These are phyloP conservation scores for Cercospora zeina DNA, from an alignment of 2,329 filamentous ascomycete species.

Conservation along the genomic window DNA sequence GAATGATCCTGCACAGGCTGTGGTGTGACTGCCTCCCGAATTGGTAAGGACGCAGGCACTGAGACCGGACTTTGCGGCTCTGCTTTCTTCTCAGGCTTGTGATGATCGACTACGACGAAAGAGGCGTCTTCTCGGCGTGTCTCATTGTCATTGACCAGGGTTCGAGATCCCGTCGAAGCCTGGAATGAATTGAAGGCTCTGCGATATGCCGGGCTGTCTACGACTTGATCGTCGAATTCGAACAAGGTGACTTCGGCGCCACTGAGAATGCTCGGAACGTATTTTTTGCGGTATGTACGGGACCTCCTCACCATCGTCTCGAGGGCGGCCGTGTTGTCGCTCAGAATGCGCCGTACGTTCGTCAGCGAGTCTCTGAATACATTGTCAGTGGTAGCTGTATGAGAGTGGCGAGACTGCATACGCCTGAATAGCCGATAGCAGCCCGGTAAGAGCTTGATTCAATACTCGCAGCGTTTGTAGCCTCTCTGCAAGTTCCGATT, in stretches of 20 bases:
- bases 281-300: not conserved
- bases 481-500: not conserved
- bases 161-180: not conserved
- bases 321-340: not conserved
- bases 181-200: not conserved
- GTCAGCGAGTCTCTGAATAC: not conserved
- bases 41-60: not conserved
- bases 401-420: not conserved
- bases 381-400: not conserved
- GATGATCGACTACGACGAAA: not conserved
- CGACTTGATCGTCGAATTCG: conserved; percentile 1
- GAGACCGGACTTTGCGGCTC: not conserved
- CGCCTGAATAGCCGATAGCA: not conserved
- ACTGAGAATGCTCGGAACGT: not conserved
- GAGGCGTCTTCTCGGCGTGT: not conserved
- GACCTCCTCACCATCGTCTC: not conserved
- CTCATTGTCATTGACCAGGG: not conserved
- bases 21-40: not conserved
- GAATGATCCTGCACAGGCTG: not conserved
- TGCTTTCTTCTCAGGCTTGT: not conserved
- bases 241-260: not conserved
- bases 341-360: not conserved
- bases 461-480: not conserved
- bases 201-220: not conserved
- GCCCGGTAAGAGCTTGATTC: not conserved